These are phyloP conservation scores for Sporisorium exsertum DNA, from an alignment of 1,284 basidiomycete genomes.

Conservation along the genomic window DNA sequence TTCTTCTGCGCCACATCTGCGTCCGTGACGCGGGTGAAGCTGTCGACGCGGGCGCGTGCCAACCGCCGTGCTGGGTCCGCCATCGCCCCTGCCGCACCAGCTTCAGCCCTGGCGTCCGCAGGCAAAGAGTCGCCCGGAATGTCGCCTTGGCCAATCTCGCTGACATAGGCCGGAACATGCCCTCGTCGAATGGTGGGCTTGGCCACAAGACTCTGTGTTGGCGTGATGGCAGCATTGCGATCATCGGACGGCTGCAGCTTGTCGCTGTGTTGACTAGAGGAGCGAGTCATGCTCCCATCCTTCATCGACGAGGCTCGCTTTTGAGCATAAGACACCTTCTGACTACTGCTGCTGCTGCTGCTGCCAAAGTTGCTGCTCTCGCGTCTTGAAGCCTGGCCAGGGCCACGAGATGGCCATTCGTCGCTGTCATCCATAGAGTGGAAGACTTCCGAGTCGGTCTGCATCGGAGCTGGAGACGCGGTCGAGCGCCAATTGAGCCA, in stretches of 20 bases:
- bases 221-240: slow-evolving; percentile 45
- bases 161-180: slow-evolving; percentile 56
- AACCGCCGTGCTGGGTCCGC: slow-evolving; percentile 21
- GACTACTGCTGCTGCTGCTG: slow-evolving; percentile 36
- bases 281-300: slow-evolving; percentile 19
- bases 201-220: slow-evolving; percentile 53
- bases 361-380: slow-evolving; percentile 35
- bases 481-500: slow-evolving; percentile 51
- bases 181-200: slow-evolving; percentile 59
- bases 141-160: slow-evolving; percentile 58
- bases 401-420: slow-evolving; percentile 30
- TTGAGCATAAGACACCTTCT: slow-evolving; percentile 26
- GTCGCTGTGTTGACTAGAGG: slow-evolving; percentile 22
- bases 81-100: neutral
- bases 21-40: slow-evolving; percentile 35
- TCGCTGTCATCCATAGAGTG: slow-evolving; percentile 36
- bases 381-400: slow-evolving; percentile 19
- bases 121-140: slow-evolving; percentile 54
- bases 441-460: slow-evolving; percentile 34
- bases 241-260: slow-evolving; percentile 17
- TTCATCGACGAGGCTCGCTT: slow-evolving; percentile 33
- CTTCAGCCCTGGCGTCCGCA: slow-evolving; percentile 15
- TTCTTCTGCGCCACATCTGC: slow-evolving; percentile 40
- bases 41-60: slow-evolving; percentile 38
- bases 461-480: slow-evolving; percentile 41